Percentiles rank a stretch among this genome's conserved stretches.
phyloP scores from a whole-genome alignment of 768 basidiomycete genomes.

The Russula brevipes region DNA sequence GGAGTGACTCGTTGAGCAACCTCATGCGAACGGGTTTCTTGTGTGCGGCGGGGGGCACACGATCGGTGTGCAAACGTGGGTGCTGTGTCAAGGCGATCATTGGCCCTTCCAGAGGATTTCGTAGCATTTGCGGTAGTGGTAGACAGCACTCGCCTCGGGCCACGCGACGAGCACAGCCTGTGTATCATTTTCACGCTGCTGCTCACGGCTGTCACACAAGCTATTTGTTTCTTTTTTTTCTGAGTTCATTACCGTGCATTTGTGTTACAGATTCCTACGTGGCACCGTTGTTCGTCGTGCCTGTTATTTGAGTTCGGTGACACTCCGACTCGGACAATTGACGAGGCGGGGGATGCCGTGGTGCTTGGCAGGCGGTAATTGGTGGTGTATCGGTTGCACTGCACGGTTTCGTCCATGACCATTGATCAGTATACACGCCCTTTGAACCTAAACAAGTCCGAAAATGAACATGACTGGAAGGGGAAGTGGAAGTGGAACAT shows the following conservation, averaged over 20 bases:
- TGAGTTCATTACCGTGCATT: not conserved
- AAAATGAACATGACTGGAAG: not conserved
- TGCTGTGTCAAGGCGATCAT: not conserved
- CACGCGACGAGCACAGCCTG: not conserved
- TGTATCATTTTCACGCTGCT: not conserved
- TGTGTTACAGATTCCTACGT: not conserved
- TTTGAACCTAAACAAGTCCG: not conserved
- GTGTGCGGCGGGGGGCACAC: slow-evolving; percentile 35
- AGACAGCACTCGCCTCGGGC: not conserved
- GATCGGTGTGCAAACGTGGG: slow-evolving; percentile 35
- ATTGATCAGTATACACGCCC: not conserved
- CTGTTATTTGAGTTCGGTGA: not conserved
- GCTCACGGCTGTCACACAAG: not conserved
- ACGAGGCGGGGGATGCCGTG: not conserved
- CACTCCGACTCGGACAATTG: slow-evolving; percentile 1
- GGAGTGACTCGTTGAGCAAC: slow-evolving; percentile 38
- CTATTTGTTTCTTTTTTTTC: not conserved
- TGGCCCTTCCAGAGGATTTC: not conserved
- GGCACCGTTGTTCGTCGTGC: not conserved
- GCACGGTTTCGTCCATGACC: not conserved
- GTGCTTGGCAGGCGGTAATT: slow-evolving; percentile 9
- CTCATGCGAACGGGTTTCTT: slow-evolving; percentile 40
- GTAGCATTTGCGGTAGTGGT: not conserved
- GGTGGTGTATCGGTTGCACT: not conserved
- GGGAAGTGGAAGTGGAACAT: not conserved